Evolutionary conservation across 2,329 filamentous ascomycete species (phyloP), one percentile per base, ranked within the genome.

Genomic region (Pyricularia sp.): DNA sequence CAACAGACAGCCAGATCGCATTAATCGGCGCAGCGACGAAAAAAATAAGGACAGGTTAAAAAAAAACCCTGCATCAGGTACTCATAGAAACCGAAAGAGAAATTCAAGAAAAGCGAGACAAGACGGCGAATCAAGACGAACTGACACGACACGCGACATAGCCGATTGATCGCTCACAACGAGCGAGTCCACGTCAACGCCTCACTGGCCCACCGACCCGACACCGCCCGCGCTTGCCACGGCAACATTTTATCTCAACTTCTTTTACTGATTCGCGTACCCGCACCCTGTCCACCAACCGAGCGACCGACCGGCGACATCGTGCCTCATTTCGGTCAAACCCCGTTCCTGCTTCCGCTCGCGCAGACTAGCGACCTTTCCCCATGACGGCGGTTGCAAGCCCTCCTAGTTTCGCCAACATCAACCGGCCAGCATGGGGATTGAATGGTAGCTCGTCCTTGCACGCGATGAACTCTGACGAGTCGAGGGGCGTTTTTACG

Each of bases 401-500:
- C 74, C 86, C 86, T 74, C 86, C 86, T 77, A 86, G 82, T 77
- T 88, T 90, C 76, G 81, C 85, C 76, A 86, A 86, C 76, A 84
- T 87, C 76, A 88, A 86, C 76, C 84, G 87, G 79, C 83, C 86
- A 83, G 83, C 82, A 89, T 90, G 88, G 88, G 83, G 85, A 77
- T 82, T 85, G 86, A 88, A 84, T 80, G 82, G 83, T 74, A 78
- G 78, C 70, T 81, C 82, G 75, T 74, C 79, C 69, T 79, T 81
- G 74, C 83, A 86, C 82, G 85, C 90, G 77, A 92, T 93, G 88
- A 92, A 91, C 81, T 82, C 89, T 78, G 93, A 97, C 82, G 92
- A 97, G 80, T 88, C 90, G 73, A 88, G 91, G 81, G 90, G 91
- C 79, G 94, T 97, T 87, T 92, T 96, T 79, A 90, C 92, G 86